Evolutionary conservation across 2,329 filamentous ascomycete genomes (phyloP), one percentile per base, ranked within the genome.

Genomic region (Pyrenophora teres): DNA sequence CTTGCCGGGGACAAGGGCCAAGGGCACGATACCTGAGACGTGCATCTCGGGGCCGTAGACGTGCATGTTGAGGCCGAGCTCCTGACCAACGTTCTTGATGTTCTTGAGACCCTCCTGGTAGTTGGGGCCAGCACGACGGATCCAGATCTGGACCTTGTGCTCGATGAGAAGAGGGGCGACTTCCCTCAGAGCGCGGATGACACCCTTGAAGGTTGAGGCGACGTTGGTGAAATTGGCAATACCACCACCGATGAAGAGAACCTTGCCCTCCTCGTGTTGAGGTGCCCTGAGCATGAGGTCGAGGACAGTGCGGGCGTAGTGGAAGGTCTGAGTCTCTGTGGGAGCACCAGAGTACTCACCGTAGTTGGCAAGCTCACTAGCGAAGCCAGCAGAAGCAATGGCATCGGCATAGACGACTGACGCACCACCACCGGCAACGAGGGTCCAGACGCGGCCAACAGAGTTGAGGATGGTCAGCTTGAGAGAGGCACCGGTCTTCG

Each of bases 171-270:
- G 83, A 59, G 87, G 86, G 55, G 92, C 85, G 67, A 93, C 92
- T 79, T 97, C 94, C 63, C 93, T 87, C 63, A 99, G 85, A 54
- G 94, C 94, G 67, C 91, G 89, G 76, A 99, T 99, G 77, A 99
- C 93, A 82, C 94, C 94, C 86, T 99, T 99, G 89, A 99, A 99
- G 61, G 94, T 99, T 69, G 89, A 94, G 56, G 94, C 94, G 48
- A 99, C 94, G 81, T 97, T 99, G 83, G 94, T 99, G 83, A 99
- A 99, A 88, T 99, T 99, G 84, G 94, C 94, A 84, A 99, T 99
- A 85, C 94, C 94, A 81, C 94, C 94, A 78, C 94, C 94, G 65
- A 99, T 97, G 85, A 99, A 99, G 63, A 99, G 88, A 46, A 99
- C 91, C 86, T 97, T 99, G 82, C 94, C 94, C 72, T 97, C 88